phyloP scores from a whole-genome alignment of 2,329 filamentous ascomycete species.

The Aspergillus sp. region DNA sequence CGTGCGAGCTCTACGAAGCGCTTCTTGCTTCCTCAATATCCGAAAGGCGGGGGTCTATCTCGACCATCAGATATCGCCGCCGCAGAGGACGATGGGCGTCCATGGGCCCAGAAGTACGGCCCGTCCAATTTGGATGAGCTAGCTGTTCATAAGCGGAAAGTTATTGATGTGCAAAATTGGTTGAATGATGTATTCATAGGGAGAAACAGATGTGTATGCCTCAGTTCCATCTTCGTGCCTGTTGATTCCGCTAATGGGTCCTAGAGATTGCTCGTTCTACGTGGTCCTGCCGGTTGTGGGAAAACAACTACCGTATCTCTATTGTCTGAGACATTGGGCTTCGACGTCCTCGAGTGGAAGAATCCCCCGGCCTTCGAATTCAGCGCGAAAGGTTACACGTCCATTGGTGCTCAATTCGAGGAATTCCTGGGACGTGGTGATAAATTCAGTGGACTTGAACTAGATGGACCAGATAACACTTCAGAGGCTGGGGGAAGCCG shows the following conservation, averaged over 20 bases:
- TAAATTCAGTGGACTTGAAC: conserved; percentile 67
- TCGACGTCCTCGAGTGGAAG: conserved; percentile 81
- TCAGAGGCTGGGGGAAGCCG: conserved; percentile 1
- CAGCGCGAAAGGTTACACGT: conserved; percentile 57
- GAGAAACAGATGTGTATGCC: conserved; percentile 33
- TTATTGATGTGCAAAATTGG: conserved; percentile 78
- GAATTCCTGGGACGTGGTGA: conserved; percentile 81
- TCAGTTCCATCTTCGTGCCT: neutral
- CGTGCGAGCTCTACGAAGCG: conserved; percentile 16
- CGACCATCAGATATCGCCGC: conserved; percentile 6
- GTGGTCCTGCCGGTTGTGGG: conserved; percentile 82
- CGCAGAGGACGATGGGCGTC: conserved; percentile 54
- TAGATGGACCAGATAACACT: conserved; percentile 12
- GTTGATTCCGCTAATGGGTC: neutral
- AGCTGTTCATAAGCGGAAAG: conserved; percentile 91
- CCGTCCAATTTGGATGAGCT: conserved; percentile 72
- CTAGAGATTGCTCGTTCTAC: conserved; percentile 71
- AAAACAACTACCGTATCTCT: conserved; percentile 84
- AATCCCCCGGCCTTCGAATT: conserved; percentile 64
- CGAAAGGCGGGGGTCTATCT: neutral
- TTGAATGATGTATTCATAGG: conserved; percentile 66
- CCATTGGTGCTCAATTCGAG: conserved; percentile 74
- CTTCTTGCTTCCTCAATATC: conserved; percentile 13
- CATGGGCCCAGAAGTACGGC: conserved; percentile 83
- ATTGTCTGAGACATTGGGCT: conserved; percentile 68